Evolutionary conservation across 2,329 filamentous ascomycete genomes (phyloP).

Genomic region (Pseudogymnoascus sp.): DNA sequence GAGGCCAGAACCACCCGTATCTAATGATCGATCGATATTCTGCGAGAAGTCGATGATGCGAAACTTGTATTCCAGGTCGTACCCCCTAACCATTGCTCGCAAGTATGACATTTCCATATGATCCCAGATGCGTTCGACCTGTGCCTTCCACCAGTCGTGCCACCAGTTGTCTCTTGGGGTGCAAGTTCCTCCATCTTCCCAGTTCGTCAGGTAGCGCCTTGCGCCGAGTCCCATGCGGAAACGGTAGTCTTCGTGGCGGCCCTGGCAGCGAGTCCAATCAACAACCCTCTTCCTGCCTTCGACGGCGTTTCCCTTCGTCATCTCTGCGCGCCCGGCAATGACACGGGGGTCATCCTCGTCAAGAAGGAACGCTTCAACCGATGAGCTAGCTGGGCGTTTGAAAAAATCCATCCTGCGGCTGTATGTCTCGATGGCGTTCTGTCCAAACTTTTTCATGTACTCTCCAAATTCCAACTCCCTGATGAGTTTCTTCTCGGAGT

Average conservation of each 20-base stretch:
- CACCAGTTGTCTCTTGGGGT: slow-evolving; percentile 50
- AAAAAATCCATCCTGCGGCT: slow-evolving; percentile 13
- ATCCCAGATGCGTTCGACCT: slow-evolving; percentile 57
- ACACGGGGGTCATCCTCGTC: slow-evolving; percentile 46
- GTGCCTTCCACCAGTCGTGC: slow-evolving; percentile 40
- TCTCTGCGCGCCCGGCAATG: slow-evolving; percentile 42
- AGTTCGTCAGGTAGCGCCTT: slow-evolving; percentile 51
- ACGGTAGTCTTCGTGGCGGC: slow-evolving; percentile 53
- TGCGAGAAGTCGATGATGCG: slow-evolving; percentile 60
- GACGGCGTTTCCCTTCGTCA: slow-evolving; percentile 28
- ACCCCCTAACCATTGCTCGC: slow-evolving; percentile 39
- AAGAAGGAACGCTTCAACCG: slow-evolving; percentile 55
- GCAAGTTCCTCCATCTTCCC: slow-evolving; percentile 47
- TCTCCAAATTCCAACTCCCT: slow-evolving; percentile 12
- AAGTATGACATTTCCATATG: slow-evolving; percentile 57
- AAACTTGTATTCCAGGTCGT: slow-evolving; percentile 53
- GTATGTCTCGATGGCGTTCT: slow-evolving; percentile 2
- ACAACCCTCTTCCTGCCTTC: slow-evolving; percentile 29
- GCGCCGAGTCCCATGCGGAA: slow-evolving; percentile 43
- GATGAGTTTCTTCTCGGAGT: slow-evolving; percentile 41
- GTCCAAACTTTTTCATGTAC: slow-evolving; percentile 1
- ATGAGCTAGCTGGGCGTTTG: slow-evolving; percentile 51
- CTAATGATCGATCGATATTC: slow-evolving; percentile 57
- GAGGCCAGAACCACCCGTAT: slow-evolving; percentile 46
- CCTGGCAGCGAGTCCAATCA: slow-evolving; percentile 50